Evolutionary conservation across 495 filamentous ascomycete genomes (phyloP), one percentile per base, ranked within the genome.

Genomic region (Melanomma pulvis-pyrius): DNA sequence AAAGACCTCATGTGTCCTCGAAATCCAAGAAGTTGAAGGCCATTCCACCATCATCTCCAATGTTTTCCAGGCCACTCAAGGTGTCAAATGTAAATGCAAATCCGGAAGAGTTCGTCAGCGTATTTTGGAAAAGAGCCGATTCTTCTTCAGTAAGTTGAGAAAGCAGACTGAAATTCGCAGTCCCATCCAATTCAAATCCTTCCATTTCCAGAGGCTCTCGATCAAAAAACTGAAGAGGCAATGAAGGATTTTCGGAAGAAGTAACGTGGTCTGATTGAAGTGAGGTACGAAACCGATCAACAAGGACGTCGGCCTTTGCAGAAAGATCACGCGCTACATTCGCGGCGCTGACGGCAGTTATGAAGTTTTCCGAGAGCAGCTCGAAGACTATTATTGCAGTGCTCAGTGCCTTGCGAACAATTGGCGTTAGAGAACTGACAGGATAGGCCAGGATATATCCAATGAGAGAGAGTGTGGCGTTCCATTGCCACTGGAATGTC

Each of bases 401-500:
- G 55, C 79, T 74, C 26, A 84, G 72, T 1, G 79, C 74, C 9
- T 57, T 70, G 12, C 81, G 68, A 1, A 79, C 82, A 15, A 67
- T 51, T 0, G 62, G 55, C 0, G 78, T 74, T 15, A 71, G 54
- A 0, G 71, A 21, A 15, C 68, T 26, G 0, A 68, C 28, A 0
- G 82, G 82, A 29, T 78, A 80, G 0, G 78, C 80, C 0, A 85
- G 59, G 4, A 80, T 58, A 49, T 81, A 86, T 4, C 81, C 83
- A 15, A 84, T 69, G 6, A 84, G 67, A 2, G 82, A 76, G 61
- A 85, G 76, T 21, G 79, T 70, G 2, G 81, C 78, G 53, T 83
- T 83, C 82, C 82, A 85, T 65, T 83, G 80, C 69, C 75, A 83
- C 25, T 82, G 79, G 47, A 81, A 85, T 1, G 74, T 77, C 62